A percentile compares a stretch with the other conserved stretches of the same genome.
phyloP scores from a whole-genome alignment of 768 basidiomycete genomes.

The Amanita muscaria region DNA sequence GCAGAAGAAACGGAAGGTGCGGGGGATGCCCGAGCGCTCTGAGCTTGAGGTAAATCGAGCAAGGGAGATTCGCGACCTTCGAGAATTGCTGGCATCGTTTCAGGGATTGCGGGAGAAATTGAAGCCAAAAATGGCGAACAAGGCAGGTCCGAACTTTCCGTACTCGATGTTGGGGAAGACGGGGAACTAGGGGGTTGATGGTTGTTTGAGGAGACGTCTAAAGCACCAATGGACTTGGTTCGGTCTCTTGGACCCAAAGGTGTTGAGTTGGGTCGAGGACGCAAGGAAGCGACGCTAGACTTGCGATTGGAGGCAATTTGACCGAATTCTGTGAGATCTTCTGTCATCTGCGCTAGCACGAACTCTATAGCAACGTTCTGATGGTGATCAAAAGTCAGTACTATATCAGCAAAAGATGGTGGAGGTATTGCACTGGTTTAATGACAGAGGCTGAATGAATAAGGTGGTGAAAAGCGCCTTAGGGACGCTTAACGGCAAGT shows the following conservation, averaged over 20 bases:
- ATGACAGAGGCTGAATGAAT: no score
- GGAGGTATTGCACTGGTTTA: no score
- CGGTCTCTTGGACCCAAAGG: constrained; percentile 1
- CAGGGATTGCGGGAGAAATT: background rate
- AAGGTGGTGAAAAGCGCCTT: no score
- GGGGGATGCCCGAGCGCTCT: background rate
- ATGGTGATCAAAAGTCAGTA: no score
- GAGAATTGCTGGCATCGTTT: background rate
- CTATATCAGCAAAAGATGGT: no score
- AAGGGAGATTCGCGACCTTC: background rate
- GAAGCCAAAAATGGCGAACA: background rate
- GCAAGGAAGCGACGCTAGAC: background rate
- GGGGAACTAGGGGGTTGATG: background rate
- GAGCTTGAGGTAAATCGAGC: background rate
- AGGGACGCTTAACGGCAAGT: no score
- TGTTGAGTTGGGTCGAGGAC: background rate
- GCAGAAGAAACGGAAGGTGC: background rate
- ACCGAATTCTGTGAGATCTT: background rate
- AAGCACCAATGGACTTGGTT: background rate
- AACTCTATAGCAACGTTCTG: no score
- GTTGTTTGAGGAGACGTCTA: no score
- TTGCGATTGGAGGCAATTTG: background rate
- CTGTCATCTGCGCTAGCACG: no score
- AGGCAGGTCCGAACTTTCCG: background rate
- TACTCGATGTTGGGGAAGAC: background rate